Conservation (phyloP, 192 early-diverging fungal genomes). For the Rhizoclosmatium globosum region DNA sequence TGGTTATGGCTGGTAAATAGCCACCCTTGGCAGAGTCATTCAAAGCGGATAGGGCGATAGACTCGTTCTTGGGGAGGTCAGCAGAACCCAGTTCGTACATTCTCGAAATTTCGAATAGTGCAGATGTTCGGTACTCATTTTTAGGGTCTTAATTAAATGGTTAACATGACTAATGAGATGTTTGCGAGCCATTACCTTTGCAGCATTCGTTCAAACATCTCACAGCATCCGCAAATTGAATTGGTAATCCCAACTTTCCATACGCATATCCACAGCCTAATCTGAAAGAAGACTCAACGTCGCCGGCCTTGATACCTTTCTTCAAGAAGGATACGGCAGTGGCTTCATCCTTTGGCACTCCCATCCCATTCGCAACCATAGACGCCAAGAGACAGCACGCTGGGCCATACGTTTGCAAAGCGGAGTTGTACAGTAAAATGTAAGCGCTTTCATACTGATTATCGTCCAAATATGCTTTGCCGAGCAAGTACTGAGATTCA, state of each 20-base stretch:
- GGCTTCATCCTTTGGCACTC: not conserved
- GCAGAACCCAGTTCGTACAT: constrained; percentile 20
- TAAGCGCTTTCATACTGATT: constrained; percentile 48
- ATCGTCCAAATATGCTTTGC: constrained; percentile 51
- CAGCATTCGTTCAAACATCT: constrained; percentile 29
- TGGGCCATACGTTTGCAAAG: constrained; percentile 21
- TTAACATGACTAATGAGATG: too few species aligned
- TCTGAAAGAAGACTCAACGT: constrained; percentile 24
- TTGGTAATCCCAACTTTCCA: constrained; percentile 9
- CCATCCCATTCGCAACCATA: constrained; percentile 11
- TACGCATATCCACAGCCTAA: constrained; percentile 20
- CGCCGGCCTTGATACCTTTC: constrained; percentile 17
- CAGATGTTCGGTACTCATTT: constrained; percentile 8
- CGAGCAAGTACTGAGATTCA: constrained; percentile 62
- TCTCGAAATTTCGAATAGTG: constrained; percentile 27
- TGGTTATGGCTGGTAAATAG: constrained; percentile 25
- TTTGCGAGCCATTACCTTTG: not conserved
- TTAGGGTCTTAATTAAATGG: not conserved
- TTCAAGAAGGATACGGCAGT: constrained; percentile 23
- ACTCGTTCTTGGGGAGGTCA: constrained; percentile 4
- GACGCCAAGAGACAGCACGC: constrained; percentile 15
- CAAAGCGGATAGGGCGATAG: constrained; percentile 25
- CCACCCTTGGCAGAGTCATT: constrained; percentile 35
- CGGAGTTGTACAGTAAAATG: constrained; percentile 28
- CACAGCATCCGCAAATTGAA: constrained; percentile 20